A percentile compares a stretch with the other conserved stretches of the same genome.
Conservation (phyloP, 169 alveolate genomes). For the Plasmodium gonderi region DNA sequence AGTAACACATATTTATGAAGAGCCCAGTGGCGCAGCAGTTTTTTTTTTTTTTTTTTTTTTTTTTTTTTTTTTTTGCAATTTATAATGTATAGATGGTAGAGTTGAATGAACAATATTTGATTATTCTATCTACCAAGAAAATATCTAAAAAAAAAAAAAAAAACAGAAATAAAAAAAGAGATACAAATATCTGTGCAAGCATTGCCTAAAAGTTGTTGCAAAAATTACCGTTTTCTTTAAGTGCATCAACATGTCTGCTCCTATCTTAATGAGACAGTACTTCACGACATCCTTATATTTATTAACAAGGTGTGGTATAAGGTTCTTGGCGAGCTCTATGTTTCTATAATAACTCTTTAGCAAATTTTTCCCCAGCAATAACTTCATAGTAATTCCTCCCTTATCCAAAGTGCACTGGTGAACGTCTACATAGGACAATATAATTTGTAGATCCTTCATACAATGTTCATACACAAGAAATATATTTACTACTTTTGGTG, state of each 20-base stretch:
- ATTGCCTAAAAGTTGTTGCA: too few species aligned
- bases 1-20: not conserved
- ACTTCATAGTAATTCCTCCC: slow-evolving; percentile 83
- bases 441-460: slow-evolving; percentile 81
- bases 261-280: slow-evolving; percentile 73
- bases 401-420: slow-evolving; percentile 86
- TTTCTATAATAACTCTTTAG: slow-evolving; percentile 65
- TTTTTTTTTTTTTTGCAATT: too few species aligned
- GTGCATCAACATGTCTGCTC: slow-evolving; percentile 71
- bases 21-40: not conserved
- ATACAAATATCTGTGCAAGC: not conserved
- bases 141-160: too few species aligned
- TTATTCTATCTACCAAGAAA: too few species aligned
- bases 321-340: slow-evolving; percentile 65
- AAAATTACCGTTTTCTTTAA: slow-evolving; percentile 63
- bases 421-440: slow-evolving; percentile 88
- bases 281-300: slow-evolving; percentile 72
- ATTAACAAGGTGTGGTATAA: slow-evolving; percentile 63
- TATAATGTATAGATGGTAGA: too few species aligned
- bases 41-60: too few species aligned
- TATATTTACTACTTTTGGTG: slow-evolving; percentile 65
- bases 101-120: too few species aligned
- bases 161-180: too few species aligned
- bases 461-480: slow-evolving; percentile 74
- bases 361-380: slow-evolving; percentile 81